Base-by-base conservation (phyloP, 495 filamentous ascomycete species). In the Halenospora varia region DNA sequence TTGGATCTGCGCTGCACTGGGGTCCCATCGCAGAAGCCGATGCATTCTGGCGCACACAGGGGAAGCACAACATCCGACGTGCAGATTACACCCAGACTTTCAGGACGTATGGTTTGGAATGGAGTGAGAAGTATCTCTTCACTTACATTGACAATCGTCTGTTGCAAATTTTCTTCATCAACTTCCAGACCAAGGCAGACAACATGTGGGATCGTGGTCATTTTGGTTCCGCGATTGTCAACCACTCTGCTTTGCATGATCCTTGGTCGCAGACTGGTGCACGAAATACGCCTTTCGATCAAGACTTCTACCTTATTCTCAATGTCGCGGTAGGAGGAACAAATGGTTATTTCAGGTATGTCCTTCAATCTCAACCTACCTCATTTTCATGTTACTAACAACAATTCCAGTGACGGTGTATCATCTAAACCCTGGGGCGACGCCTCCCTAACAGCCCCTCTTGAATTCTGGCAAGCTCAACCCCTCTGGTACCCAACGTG, bases 101-200 rank as follows among this genome's bases (percentile, higher is more conserved):
- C 62, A 82, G 87, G 64, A 86, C 82, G 0, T 88, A 77, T 63
- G 85, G 86, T 4, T 48, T 88, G n/a, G 85, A 88, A 67, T 88
- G 85, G 85, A 80, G 75, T 59, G 77, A 85, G 60, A 84, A 85
- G 26, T 88, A 88, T 70, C 70, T 88, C 23, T 87, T 82, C 66
- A 83, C 83, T 10, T 88, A 85, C 64, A 71, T 88, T 53, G 77
- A 88, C 67, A 52, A 18, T 41, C 45, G 55, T 11, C 26, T 57
- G 41, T 25, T 46, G 29, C 29, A 35, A 35, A 13, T 35, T 13
- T 35, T 35, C 29, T 35, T 35, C 29, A 4, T 35, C 29, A 35
- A 4, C 25, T 57, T 57, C 47, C 24, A 24, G 3, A 57, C 24
- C 11, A 50, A 57, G 18, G 29, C 6, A 6, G 50, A 50, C 18